Percentiles rank a stretch among this genome's conserved stretches.
phyloP scores from a whole-genome alignment of 2,329 filamentous ascomycete species.

The Mycosphaerella sp. region DNA sequence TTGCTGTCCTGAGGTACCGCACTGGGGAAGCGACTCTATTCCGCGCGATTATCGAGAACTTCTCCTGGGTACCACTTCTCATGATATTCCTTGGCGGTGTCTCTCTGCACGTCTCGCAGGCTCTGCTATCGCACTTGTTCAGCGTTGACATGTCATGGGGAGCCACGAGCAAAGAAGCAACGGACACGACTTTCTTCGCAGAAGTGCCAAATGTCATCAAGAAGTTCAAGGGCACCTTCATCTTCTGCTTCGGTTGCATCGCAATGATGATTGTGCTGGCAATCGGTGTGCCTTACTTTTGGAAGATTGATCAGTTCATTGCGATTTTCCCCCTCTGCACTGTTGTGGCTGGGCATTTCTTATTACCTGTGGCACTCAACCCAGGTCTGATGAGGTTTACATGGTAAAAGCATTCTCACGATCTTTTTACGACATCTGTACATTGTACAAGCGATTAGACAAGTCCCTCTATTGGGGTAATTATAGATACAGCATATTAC shows the following conservation, averaged over 20 bases:
- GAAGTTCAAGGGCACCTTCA: conserved; percentile 51
- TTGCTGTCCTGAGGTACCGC: conserved; percentile 68
- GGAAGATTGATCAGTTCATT: conserved; percentile 53
- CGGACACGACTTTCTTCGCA: conserved; percentile 51
- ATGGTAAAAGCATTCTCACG: conserved; percentile 38
- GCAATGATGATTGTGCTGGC: conserved; percentile 47
- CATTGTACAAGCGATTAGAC: conserved; percentile 9
- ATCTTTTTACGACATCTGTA: background rate
- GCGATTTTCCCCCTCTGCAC: conserved; percentile 54
- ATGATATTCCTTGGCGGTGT: conserved; percentile 39
- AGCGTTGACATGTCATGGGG: conserved; percentile 44
- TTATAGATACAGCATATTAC: conserved; percentile 8
- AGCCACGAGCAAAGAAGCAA: conserved; percentile 54
- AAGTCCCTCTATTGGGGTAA: conserved; percentile 7
- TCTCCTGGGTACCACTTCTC: conserved; percentile 59
- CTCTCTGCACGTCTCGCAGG: conserved; percentile 37
- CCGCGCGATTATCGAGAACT: conserved; percentile 44
- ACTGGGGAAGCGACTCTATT: conserved; percentile 57
- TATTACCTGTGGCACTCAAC: conserved; percentile 55
- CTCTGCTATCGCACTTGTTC: conserved; percentile 37
- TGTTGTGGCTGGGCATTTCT: conserved; percentile 50
- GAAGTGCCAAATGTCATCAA: conserved; percentile 51
- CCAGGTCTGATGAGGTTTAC: conserved; percentile 59
- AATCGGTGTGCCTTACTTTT: conserved; percentile 45
- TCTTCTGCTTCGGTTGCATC: conserved; percentile 44